Evolutionary conservation across 306 rosid genomes (phyloP).

Genomic region (Prinsepia uniflora): DNA sequence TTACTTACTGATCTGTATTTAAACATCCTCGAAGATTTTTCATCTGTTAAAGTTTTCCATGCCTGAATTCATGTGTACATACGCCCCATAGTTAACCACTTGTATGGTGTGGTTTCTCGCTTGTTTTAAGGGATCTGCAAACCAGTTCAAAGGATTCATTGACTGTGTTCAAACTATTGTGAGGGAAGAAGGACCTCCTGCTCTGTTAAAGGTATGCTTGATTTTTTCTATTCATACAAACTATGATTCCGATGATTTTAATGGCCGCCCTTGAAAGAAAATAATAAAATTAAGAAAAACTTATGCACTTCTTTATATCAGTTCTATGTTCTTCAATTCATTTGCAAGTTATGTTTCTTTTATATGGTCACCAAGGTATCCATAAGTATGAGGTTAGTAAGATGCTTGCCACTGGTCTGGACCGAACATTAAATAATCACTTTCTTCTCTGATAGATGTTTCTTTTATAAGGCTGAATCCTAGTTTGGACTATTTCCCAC

Average conservation of each 20-base stretch:
- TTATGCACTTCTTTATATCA: neutral
- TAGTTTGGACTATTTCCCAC: neutral
- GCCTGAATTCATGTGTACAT: conserved; percentile 5
- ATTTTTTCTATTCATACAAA: neutral
- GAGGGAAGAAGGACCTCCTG: conserved; percentile 85
- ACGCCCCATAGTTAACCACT: conserved; percentile 23
- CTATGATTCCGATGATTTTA: neutral
- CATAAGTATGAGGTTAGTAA: neutral
- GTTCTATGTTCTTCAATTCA: neutral
- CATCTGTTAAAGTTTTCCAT: neutral
- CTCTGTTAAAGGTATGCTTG: conserved; percentile 66
- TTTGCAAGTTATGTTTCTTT: neutral
- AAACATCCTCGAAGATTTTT: neutral
- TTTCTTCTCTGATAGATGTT: no score
- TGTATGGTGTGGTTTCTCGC: conserved; percentile 20
- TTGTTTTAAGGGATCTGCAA: conserved; percentile 63
- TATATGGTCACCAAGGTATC: neutral
- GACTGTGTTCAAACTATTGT: conserved; percentile 89
- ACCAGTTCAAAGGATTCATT: conserved; percentile 72
- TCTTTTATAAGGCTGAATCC: no score
- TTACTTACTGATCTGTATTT: neutral
- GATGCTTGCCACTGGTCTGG: neutral
- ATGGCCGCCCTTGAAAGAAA: neutral
- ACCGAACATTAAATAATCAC: neutral
- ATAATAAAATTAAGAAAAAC: neutral